Evolutionary conservation across 495 filamentous ascomycete species (phyloP).

Genomic region (Amniculicola lignicola): DNA sequence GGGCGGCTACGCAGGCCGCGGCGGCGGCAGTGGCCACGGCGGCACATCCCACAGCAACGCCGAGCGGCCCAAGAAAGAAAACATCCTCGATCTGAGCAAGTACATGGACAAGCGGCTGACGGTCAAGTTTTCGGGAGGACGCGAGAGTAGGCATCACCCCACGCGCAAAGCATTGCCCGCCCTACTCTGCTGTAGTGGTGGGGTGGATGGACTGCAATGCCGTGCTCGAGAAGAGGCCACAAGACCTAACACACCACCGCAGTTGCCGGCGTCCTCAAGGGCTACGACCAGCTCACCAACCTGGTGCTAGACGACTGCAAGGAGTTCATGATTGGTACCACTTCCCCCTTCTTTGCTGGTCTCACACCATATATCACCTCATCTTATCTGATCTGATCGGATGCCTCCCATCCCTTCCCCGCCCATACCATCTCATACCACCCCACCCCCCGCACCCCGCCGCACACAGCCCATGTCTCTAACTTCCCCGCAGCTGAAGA

Average conservation of each 20-base stretch:
- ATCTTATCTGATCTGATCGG: too few relatives aligned
- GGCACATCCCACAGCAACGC: conserved; percentile 50
- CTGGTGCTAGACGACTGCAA: conserved; percentile 92
- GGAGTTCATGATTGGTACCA: conserved; percentile 80
- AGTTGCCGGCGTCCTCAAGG: conserved; percentile 89
- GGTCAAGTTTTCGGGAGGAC: conserved; percentile 93
- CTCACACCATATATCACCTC: too few relatives aligned
- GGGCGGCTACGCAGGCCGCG: conserved; percentile 44
- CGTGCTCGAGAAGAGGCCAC: too few relatives aligned
- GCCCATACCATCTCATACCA: conserved; percentile 15
- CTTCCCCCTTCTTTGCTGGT: too few relatives aligned
- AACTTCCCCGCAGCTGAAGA: too few relatives aligned
- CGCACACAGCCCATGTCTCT: conserved; percentile 20
- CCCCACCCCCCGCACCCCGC: neutral
- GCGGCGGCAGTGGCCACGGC: conserved; percentile 41
- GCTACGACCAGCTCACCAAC: conserved; percentile 97
- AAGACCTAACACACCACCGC: neutral
- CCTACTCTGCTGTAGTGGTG: neutral
- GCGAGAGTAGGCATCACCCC: conserved; percentile 81
- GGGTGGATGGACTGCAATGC: too few relatives aligned
- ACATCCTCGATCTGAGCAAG: conserved; percentile 90
- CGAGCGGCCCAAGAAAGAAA: conserved; percentile 93
- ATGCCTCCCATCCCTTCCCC: conserved; percentile 22
- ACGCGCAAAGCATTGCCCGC: too few relatives aligned
- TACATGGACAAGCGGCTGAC: conserved; percentile 94